Percentiles rank a stretch among this genome's conserved stretches.
phyloP scores from a whole-genome alignment of 805 yeast genomes.

The Saccharomycopsis sp. region DNA sequence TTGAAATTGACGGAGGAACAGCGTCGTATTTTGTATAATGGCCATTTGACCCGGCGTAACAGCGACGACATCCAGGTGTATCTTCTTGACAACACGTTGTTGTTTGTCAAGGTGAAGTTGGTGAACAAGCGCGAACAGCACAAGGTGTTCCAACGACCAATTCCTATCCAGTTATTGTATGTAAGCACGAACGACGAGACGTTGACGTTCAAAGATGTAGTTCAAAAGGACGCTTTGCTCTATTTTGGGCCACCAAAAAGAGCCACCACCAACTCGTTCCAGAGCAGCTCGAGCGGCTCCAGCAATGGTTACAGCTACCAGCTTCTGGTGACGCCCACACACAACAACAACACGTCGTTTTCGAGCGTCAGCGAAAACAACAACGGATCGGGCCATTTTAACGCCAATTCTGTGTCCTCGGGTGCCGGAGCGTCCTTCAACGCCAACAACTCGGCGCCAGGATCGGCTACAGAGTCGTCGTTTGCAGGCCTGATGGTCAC shows the following conservation, averaged over 20 bases:
- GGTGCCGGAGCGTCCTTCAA: neutral
- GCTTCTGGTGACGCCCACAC: neutral
- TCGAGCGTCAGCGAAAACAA: neutral
- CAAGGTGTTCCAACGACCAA: slow-evolving; percentile 85
- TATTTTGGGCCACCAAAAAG: slow-evolving; percentile 23
- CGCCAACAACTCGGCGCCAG: neutral
- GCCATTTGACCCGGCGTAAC: slow-evolving; percentile 65
- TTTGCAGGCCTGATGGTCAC: too few species aligned
- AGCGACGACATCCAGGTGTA: slow-evolving; percentile 82
- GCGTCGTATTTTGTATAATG: slow-evolving; percentile 73
- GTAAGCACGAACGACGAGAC: slow-evolving; percentile 73
- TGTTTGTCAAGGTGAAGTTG: slow-evolving; percentile 78
- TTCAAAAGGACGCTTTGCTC: slow-evolving; percentile 28
- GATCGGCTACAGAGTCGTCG: neutral
- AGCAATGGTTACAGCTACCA: too few species aligned
- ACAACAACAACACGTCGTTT: too few species aligned
- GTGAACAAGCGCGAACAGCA: slow-evolving; percentile 88
- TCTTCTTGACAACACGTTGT: slow-evolving; percentile 78
- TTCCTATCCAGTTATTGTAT: slow-evolving; percentile 70
- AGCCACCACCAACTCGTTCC: neutral
- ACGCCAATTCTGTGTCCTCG: neutral
- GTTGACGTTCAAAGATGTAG: slow-evolving; percentile 45
- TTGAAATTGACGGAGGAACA: slow-evolving; percentile 77
- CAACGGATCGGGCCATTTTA: neutral
- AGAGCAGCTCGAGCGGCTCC: too few species aligned